These are phyloP conservation scores for Colletotrichum tofieldiae DNA, from an alignment of 2,329 filamentous ascomycete species.

Conservation along the genomic window DNA sequence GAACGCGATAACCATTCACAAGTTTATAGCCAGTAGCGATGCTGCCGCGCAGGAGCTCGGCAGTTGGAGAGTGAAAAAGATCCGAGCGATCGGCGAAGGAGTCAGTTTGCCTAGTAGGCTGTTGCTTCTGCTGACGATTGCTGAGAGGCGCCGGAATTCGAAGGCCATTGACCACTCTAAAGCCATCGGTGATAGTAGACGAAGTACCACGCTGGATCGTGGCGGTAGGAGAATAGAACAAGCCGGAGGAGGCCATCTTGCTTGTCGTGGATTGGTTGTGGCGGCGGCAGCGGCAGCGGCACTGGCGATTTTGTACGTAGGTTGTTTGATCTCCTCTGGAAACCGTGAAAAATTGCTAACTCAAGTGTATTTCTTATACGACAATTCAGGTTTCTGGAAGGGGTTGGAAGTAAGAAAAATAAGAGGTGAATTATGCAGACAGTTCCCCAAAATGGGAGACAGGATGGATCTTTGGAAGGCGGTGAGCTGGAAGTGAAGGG, in stretches of 20 bases:
- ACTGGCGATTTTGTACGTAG: neutral
- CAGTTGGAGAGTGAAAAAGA: neutral
- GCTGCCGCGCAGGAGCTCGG: neutral
- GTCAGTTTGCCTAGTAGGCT: neutral
- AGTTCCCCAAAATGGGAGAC: neutral
- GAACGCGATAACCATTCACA: neutral
- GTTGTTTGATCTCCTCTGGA: neutral
- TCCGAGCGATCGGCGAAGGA: neutral
- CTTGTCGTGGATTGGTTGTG: neutral
- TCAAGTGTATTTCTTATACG: too few relatives aligned
- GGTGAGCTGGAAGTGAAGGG: neutral
- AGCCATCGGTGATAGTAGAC: neutral
- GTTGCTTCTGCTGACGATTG: neutral
- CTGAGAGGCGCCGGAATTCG: neutral
- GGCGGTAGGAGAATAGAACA: constrained; percentile 11
- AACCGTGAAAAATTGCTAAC: too few relatives aligned
- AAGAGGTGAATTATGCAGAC: neutral
- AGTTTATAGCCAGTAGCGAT: neutral
- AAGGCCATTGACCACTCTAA: neutral
- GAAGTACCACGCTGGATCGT: neutral
- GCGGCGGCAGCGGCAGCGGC: too few relatives aligned
- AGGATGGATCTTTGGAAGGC: too few relatives aligned
- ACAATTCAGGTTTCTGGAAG: fast-evolving
- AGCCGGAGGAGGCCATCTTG: neutral
- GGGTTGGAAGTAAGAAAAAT: neutral